A percentile compares a stretch with the other conserved stretches of the same genome.
Conservation (phyloP, 345 rosid genomes). For the Corymbia maculata region DNA sequence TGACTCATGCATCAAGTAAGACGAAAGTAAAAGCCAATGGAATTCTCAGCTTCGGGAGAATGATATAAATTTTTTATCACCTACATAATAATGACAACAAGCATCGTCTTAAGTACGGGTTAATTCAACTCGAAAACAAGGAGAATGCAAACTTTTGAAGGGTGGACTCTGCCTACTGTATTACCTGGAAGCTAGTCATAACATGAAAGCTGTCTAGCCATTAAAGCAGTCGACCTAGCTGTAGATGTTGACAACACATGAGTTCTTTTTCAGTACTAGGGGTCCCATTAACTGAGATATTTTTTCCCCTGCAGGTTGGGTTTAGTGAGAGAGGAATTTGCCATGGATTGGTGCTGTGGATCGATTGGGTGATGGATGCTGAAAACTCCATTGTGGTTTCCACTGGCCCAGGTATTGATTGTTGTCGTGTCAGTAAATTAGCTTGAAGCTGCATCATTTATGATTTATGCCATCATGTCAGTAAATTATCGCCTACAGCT, state of each 20-base stretch:
- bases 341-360: slow-evolving; percentile 85
- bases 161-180: not conserved
- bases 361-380: slow-evolving; percentile 87
- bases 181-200: not conserved
- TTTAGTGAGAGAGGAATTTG: slow-evolving; percentile 54
- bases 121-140: not conserved
- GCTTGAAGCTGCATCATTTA: not conserved
- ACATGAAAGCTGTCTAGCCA: not conserved
- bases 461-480: not conserved
- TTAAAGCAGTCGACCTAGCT: not conserved
- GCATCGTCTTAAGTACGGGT: not conserved
- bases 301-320: slow-evolving; percentile 31
- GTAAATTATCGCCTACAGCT: not conserved
- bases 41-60: not conserved
- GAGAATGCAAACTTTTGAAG: not conserved
- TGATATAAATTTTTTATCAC: not conserved
- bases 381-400: slow-evolving; percentile 38
- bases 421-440: not conserved
- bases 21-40: not conserved
- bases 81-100: not conserved
- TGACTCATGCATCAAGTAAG: not conserved
- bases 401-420: slow-evolving; percentile 63
- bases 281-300: not conserved
- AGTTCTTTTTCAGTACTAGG: not conserved
- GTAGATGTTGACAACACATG: not conserved